A percentile compares a stretch with the other conserved stretches of the same genome.
Conservation (phyloP, 2,329 filamentous ascomycete genomes). For the Colletotrichum musae region DNA sequence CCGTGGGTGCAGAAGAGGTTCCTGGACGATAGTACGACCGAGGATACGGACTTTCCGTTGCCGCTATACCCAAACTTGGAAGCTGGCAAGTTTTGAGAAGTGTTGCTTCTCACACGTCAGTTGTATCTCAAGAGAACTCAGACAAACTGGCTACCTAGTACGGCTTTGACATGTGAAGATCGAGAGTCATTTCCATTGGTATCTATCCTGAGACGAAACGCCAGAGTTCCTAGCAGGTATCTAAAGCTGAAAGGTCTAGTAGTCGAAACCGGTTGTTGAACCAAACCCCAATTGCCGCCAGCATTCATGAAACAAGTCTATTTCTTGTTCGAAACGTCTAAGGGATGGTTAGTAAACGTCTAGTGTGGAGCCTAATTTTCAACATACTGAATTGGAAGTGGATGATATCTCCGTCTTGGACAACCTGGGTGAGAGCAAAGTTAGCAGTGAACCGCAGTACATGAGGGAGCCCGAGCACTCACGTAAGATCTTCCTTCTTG, state of each 20-base stretch:
- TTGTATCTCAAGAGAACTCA: neutral
- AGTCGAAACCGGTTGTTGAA: neutral
- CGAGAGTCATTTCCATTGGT: neutral
- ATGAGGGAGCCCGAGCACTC: conserved; percentile 35
- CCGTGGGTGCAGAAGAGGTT: conserved; percentile 24
- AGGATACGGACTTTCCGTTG: conserved; percentile 24
- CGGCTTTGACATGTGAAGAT: neutral
- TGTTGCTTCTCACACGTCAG: too few species aligned
- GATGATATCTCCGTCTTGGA: conserved; percentile 60
- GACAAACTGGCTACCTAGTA: neutral
- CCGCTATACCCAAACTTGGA: conserved; percentile 9
- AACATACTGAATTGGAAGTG: conserved; percentile 61
- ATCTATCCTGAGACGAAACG: neutral
- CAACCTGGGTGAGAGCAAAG: conserved; percentile 42
- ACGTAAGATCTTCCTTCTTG: conserved; percentile 61
- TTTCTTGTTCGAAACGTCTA: conserved; percentile 31
- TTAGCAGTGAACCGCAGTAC: conserved; percentile 41
- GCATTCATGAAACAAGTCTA: neutral
- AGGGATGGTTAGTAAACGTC: neutral
- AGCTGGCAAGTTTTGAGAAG: neutral
- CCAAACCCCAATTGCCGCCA: neutral
- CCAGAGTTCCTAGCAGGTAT: neutral
- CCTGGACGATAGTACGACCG: neutral
- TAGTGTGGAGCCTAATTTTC: neutral
- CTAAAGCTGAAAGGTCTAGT: neutral